A percentile compares a stretch with the other conserved stretches of the same genome.
Evolutionary conservation across 164 flowering plant genomes (phyloP).

Genomic region (Amborella trichopoda): DNA sequence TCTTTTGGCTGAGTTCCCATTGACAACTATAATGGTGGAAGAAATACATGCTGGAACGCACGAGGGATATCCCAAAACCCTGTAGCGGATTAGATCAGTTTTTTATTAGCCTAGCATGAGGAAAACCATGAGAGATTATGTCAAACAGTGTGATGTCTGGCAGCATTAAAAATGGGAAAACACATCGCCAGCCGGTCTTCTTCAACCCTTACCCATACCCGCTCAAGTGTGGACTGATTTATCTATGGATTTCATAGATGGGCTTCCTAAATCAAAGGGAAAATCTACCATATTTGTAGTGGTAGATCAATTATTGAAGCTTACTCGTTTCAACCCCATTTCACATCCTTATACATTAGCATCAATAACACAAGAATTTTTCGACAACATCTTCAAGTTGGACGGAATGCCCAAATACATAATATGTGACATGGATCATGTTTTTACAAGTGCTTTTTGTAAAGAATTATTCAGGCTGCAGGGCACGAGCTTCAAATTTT

Average conservation of each 20-base stretch:
- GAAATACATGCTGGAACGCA: too few relatives aligned
- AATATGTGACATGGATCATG: background rate
- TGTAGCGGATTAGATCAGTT: too few relatives aligned
- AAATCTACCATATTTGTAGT: constrained; percentile 1
- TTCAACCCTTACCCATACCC: background rate
- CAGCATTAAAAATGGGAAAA: background rate
- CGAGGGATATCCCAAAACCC: too few relatives aligned
- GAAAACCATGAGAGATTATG: too few relatives aligned
- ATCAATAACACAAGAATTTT: background rate
- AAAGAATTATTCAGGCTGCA: background rate
- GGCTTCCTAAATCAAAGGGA: background rate
- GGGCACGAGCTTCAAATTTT: background rate
- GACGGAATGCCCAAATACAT: constrained; percentile 1
- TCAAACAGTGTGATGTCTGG: too few relatives aligned
- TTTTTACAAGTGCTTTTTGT: background rate
- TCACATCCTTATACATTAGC: background rate
- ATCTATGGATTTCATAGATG: constrained; percentile 4
- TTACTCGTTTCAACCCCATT: background rate
- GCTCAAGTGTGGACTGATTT: background rate
- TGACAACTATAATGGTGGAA: too few relatives aligned
- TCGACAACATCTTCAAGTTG: background rate
- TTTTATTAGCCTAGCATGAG: too few relatives aligned
- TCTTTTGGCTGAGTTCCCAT: too few relatives aligned
- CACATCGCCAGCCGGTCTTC: background rate
- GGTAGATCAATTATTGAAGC: constrained; percentile 1